Evolutionary conservation across 75 land plant species (phyloP).

Genomic region (Ceratopteris richardii): DNA sequence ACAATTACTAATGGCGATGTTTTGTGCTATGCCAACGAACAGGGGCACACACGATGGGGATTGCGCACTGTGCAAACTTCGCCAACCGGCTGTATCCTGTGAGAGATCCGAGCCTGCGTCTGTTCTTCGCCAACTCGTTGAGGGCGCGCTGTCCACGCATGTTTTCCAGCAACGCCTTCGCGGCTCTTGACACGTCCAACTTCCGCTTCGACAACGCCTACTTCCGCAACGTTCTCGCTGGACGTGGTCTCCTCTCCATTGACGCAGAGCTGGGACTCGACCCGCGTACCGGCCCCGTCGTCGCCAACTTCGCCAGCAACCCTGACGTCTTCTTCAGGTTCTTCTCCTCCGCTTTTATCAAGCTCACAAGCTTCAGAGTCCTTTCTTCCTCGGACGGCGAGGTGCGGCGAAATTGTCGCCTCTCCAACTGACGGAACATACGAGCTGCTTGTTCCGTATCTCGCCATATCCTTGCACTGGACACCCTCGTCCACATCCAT

Average conservation of each 20-base stretch:
- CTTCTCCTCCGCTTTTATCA: slow-evolving; percentile 42
- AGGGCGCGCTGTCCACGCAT: slow-evolving; percentile 33
- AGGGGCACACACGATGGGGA: slow-evolving; percentile 36
- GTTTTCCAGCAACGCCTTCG: slow-evolving; percentile 11
- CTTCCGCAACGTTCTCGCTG: slow-evolving; percentile 24
- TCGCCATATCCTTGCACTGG: too few species aligned
- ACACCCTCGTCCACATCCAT: too few species aligned
- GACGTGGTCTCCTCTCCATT: slow-evolving; percentile 37
- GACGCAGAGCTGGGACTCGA: slow-evolving; percentile 32
- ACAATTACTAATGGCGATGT: too few species aligned
- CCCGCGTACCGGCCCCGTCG: slow-evolving; percentile 23
- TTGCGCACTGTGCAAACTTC: slow-evolving; percentile 29
- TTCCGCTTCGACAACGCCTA: slow-evolving; percentile 49
- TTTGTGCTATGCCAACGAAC: too few species aligned
- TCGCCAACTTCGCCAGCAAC: slow-evolving; percentile 27
- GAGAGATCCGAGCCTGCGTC: slow-evolving; percentile 12
- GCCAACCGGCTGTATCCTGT: slow-evolving; percentile 18
- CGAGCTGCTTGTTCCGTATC: too few species aligned
- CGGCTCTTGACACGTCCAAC: slow-evolving; percentile 30
- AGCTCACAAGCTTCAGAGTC: slow-evolving; percentile 38
- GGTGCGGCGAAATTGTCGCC: slow-evolving; percentile 4
- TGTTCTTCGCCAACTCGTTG: slow-evolving; percentile 12
- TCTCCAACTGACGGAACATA: too few species aligned
- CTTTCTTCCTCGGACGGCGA: background rate
- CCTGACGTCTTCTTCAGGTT: slow-evolving; percentile 27